phyloP scores from a whole-genome alignment of 169 alveolate genomes.

The Toxoplasma gondii region DNA sequence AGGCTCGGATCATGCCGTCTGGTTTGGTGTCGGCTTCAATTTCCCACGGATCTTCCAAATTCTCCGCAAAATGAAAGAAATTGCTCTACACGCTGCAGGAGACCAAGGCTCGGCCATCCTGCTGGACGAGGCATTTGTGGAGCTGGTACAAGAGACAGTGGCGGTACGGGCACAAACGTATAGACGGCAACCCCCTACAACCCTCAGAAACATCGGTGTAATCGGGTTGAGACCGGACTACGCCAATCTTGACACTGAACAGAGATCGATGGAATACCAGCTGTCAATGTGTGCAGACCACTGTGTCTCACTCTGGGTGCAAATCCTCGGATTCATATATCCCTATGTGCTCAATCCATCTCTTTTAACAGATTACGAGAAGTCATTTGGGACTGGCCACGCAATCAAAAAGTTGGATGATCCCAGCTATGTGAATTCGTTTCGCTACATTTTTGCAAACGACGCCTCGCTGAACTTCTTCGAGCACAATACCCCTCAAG shows the following conservation, averaged over 20 bases:
- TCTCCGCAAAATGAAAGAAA: constrained; percentile 40
- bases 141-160: constrained; percentile 40
- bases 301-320: constrained; percentile 58
- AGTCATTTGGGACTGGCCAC: constrained; percentile 43
- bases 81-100: constrained; percentile 33
- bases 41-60: constrained; percentile 23
- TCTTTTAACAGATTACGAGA: constrained; percentile 41
- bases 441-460: constrained; percentile 56
- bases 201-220: constrained; percentile 51
- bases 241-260: constrained; percentile 27
- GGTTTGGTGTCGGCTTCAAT: constrained; percentile 65
- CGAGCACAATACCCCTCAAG: constrained; percentile 62
- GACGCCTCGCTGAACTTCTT: constrained; percentile 64
- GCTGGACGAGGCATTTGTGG: constrained; percentile 59
- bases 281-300: constrained; percentile 65
- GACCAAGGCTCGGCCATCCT: not conserved
- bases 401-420: constrained; percentile 50
- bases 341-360: constrained; percentile 53
- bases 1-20: constrained; percentile 52
- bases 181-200: constrained; percentile 55
- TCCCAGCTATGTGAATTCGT: constrained; percentile 52
- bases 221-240: constrained; percentile 64
- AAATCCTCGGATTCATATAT: constrained; percentile 46
- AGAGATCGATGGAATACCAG: constrained; percentile 51
- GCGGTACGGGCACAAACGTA: constrained; percentile 10